These are phyloP conservation scores for Penicillium polonicum DNA, from an alignment of 2,329 filamentous ascomycete genomes.

Conservation along the genomic window DNA sequence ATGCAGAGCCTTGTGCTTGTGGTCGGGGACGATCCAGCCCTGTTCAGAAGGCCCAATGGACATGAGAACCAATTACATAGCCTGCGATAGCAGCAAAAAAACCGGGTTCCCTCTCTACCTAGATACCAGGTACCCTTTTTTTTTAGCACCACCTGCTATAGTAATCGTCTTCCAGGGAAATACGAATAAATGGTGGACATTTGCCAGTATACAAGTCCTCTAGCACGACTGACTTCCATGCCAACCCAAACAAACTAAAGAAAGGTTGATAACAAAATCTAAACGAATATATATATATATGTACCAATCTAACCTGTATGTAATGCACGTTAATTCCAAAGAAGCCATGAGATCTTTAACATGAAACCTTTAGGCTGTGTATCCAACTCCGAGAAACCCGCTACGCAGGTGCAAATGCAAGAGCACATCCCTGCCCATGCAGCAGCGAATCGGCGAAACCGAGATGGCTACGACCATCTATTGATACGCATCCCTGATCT, in stretches of 20 bases:
- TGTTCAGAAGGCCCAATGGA: not conserved
- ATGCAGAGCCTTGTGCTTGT: not conserved
- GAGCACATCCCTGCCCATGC: not conserved
- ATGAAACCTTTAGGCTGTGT: not conserved
- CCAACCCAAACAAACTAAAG: not conserved
- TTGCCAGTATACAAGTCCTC: not conserved
- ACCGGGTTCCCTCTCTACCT: not conserved
- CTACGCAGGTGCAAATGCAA: not conserved
- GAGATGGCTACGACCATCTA: conserved; percentile 16
- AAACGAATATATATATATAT: not conserved
- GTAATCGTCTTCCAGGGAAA: not conserved
- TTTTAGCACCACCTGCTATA: not conserved
- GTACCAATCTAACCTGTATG: not conserved
- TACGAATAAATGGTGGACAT: too few species aligned
- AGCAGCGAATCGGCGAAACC: not conserved
- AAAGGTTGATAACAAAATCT: not conserved
- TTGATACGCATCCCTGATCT: conserved; percentile 61
- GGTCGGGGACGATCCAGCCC: not conserved
- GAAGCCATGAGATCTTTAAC: not conserved
- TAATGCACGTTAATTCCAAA: not conserved
- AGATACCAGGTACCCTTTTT: not conserved
- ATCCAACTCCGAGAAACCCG: not conserved
- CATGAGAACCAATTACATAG: not conserved
- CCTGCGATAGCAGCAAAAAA: not conserved
- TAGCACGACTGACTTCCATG: not conserved